Percentiles rank a stretch among this genome's conserved stretches.
These are phyloP conservation scores for Xanthoconium stramineum DNA, from an alignment of 768 basidiomycete genomes.

Conservation along the genomic window DNA sequence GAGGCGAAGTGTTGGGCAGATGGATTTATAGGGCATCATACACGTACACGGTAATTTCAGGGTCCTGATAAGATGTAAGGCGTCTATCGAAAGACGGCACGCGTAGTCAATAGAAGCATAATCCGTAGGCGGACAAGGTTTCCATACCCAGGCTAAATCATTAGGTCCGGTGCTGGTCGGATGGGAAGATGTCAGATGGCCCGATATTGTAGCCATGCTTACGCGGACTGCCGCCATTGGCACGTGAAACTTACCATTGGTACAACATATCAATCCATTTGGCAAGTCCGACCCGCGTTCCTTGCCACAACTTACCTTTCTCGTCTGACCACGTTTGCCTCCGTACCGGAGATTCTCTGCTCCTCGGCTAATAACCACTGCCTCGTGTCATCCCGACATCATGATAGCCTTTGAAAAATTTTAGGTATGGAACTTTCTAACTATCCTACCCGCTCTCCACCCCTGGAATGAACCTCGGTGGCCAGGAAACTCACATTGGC, in stretches of 20 bases:
- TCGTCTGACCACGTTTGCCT: slow-evolving; percentile 8
- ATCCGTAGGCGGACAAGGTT: slow-evolving; percentile 17
- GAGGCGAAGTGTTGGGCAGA: slow-evolving; percentile 18
- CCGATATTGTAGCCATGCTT: slow-evolving; percentile 20
- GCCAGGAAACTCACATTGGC: background rate
- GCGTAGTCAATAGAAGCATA: slow-evolving; percentile 31
- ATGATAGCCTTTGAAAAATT: slow-evolving; percentile 6
- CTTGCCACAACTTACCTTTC: slow-evolving; percentile 8
- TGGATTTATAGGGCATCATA: slow-evolving; percentile 30
- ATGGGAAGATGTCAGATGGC: slow-evolving; percentile 9
- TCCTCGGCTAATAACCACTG: slow-evolving; percentile 20
- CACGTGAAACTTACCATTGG: slow-evolving; percentile 13
- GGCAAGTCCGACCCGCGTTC: slow-evolving; percentile 17
- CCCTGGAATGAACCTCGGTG: slow-evolving; percentile 1
- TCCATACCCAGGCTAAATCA: slow-evolving; percentile 22
- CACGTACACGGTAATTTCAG: slow-evolving; percentile 36
- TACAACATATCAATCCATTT: slow-evolving; percentile 11
- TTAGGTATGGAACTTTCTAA: slow-evolving; percentile 7
- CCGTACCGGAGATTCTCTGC: slow-evolving; percentile 15
- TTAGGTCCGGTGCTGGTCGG: slow-evolving; percentile 20
- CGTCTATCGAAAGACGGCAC: slow-evolving; percentile 29
- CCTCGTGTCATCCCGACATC: slow-evolving; percentile 11
- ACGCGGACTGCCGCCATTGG: slow-evolving; percentile 3
- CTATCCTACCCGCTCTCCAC: background rate
- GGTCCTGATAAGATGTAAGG: slow-evolving; percentile 30